Evolutionary conservation across 768 basidiomycete genomes (phyloP).

Genomic region (Boletus tylopilopsis): DNA sequence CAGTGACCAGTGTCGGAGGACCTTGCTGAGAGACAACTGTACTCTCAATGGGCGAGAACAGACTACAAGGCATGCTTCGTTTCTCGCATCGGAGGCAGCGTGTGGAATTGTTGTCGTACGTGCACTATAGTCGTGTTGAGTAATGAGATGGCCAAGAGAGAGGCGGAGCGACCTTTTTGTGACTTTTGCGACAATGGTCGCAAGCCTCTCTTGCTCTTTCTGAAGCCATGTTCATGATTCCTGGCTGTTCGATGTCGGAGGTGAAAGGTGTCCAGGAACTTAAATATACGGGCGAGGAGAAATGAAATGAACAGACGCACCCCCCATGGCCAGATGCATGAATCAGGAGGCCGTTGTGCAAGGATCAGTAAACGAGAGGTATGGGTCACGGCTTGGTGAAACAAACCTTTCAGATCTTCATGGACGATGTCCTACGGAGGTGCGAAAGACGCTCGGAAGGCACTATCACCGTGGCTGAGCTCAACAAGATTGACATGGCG

Average conservation of each 20-base stretch:
- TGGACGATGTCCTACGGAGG: slow-evolving; percentile 1
- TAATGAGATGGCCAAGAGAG: not conserved
- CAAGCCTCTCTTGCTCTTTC: slow-evolving; percentile 29
- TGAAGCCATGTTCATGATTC: slow-evolving; percentile 15
- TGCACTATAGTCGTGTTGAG: slow-evolving; percentile 15
- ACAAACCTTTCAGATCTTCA: slow-evolving; percentile 15
- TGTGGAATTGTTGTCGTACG: slow-evolving; percentile 11
- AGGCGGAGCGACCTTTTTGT: slow-evolving; percentile 20
- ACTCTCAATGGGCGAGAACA: slow-evolving; percentile 10
- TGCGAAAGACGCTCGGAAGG: slow-evolving; percentile 2
- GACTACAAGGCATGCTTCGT: slow-evolving; percentile 10
- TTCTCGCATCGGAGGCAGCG: slow-evolving; percentile 18
- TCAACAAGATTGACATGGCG: slow-evolving; percentile 9
- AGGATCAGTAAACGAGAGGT: slow-evolving; percentile 8
- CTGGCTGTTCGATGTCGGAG: slow-evolving; percentile 1
- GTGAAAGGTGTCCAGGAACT: not conserved
- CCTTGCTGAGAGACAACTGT: slow-evolving; percentile 4
- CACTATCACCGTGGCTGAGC: slow-evolving; percentile 1
- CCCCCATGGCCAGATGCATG: slow-evolving; percentile 2
- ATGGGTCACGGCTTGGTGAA: slow-evolving; percentile 2
- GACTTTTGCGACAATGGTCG: slow-evolving; percentile 21
- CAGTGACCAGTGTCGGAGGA: not conserved
- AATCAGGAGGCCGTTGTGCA: slow-evolving; percentile 8
- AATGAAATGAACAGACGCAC: slow-evolving; percentile 10
- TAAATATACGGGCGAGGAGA: slow-evolving; percentile 20